Evolutionary conservation across 2,329 filamentous ascomycete genomes (phyloP), one percentile per base, ranked within the genome.

Genomic region (Sclerotinia spermophila): DNA sequence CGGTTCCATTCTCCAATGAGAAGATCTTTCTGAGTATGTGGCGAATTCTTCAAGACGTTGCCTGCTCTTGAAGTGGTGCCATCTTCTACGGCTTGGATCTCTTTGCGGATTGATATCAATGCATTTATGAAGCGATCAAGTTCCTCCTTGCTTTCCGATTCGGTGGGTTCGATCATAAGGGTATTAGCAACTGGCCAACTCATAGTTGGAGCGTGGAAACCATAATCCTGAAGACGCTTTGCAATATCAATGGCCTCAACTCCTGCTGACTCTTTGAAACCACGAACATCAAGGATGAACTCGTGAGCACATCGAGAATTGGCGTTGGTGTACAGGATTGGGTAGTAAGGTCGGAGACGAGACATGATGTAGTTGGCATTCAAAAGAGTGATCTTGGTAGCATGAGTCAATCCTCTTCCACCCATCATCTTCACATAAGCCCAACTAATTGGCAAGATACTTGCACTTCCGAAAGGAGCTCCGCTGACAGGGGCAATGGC

Each of bases 181-280:
- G 95, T 97, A 82, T 96, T 96, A 67, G 93, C 87, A 2, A 98
- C 94, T 1, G 95, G 95, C 92, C 93, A 97, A 80, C 90, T 94
- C 95, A 98, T 97, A 68, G 95, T 98, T 0, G 95, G 95, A 1
- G 94, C 92, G 81, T 98, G 95, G 87, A 98, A 98, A 56, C 95
- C 95, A 80, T 97, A 98, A 80, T 98, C 95, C 82, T 97, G 94
- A 30, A 98, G 88, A 73, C 95, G 92, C 86, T 98, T 98, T 78
- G 95, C 95, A 74, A 98, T 92, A 79, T 98, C 95, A 76, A 97
- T 96, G 42, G 92, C 95, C 82, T 97, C 94, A 76, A 98, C 84
- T 38, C 93, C 93, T 10, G 91, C 89, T 0, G 89, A 88, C 68
- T 94, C 91, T 79, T 93, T 92, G 85, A 97, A 97, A 35, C 89